phyloP scores from a whole-genome alignment of 352 stramenopile genomes.

The Globisporangium spinosum region DNA sequence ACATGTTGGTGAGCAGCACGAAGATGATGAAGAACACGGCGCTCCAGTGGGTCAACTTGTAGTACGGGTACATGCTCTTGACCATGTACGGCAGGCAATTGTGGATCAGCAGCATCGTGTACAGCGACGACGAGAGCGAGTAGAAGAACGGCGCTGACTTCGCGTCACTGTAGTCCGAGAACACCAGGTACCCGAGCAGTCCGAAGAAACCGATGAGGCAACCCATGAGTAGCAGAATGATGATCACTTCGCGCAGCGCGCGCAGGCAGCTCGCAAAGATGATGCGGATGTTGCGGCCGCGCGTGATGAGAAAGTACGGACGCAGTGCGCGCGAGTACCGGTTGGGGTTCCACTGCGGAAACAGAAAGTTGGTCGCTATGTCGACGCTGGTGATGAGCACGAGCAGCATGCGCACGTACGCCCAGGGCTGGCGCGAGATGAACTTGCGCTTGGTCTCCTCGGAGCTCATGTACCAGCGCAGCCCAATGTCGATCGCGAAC shows the following conservation, averaged over 20 bases:
- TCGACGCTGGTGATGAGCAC: conserved; percentile 54
- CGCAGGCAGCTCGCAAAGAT: conserved; percentile 83
- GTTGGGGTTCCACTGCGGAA: conserved; percentile 53
- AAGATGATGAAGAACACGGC: conserved; percentile 79
- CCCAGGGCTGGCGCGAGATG: conserved; percentile 71
- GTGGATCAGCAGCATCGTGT: conserved; percentile 80
- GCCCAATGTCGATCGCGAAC: conserved; percentile 60
- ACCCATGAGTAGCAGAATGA: conserved; percentile 66
- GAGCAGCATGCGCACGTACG: conserved; percentile 57
- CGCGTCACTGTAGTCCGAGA: conserved; percentile 62
- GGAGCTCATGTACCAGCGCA: conserved; percentile 85
- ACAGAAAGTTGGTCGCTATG: conserved; percentile 40
- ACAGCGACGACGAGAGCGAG: conserved; percentile 67
- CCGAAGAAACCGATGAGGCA: conserved; percentile 82
- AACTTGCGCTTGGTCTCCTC: conserved; percentile 75
- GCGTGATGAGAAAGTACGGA: conserved; percentile 78
- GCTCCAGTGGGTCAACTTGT: conserved; percentile 73
- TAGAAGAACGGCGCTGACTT: conserved; percentile 56
- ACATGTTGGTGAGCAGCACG: conserved; percentile 75
- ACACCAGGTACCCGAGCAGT: conserved; percentile 69
- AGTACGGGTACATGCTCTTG: conserved; percentile 83
- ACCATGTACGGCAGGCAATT: conserved; percentile 81
- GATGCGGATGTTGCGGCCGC: conserved; percentile 77
- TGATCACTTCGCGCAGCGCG: conserved; percentile 62
- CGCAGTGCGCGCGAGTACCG: conserved; percentile 61